Evolutionary conservation across 2,329 filamentous ascomycete species (phyloP).

Genomic region (Coleophoma eucalyptorum): DNA sequence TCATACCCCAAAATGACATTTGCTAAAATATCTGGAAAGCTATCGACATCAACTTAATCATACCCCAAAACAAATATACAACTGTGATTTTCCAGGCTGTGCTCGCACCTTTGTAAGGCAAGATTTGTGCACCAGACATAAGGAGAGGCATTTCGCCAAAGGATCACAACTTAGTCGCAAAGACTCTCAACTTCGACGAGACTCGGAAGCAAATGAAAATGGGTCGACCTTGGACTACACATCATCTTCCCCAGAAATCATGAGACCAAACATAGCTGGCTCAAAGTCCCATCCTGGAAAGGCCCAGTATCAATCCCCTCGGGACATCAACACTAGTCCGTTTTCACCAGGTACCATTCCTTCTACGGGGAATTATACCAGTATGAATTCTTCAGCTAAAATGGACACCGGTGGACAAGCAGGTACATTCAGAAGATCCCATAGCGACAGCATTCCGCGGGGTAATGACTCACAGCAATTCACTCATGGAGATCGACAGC

Average conservation of each 20-base stretch:
- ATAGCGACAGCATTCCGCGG: slow-evolving; percentile 23
- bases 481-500: slow-evolving; percentile 12
- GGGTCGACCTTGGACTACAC: slow-evolving; percentile 7
- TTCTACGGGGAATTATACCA: slow-evolving; percentile 23
- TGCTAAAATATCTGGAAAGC: slow-evolving; percentile 29
- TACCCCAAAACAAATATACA: slow-evolving; percentile 90
- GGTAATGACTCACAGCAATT: slow-evolving; percentile 14
- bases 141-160: slow-evolving; percentile 76
- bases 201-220: slow-evolving; percentile 27
- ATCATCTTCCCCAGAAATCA: slow-evolving; percentile 20
- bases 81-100: slow-evolving; percentile 89
- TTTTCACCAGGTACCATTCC: slow-evolving; percentile 25
- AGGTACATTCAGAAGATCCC: slow-evolving; percentile 22
- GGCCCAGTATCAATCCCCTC: slow-evolving; percentile 26
- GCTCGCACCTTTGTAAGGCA: slow-evolving; percentile 87
- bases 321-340: slow-evolving; percentile 19
- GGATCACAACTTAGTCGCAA: slow-evolving; percentile 74
- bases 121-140: slow-evolving; percentile 83
- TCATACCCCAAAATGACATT: slow-evolving; percentile 1
- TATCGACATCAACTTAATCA: slow-evolving; percentile 95
- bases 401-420: slow-evolving; percentile 16
- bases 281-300: slow-evolving; percentile 21
- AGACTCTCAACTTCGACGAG: slow-evolving; percentile 55
- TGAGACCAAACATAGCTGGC: slow-evolving; percentile 18
- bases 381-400: slow-evolving; percentile 18